Evolutionary conservation across 805 yeast genomes (phyloP).

Genomic region (Candida germanica): DNA sequence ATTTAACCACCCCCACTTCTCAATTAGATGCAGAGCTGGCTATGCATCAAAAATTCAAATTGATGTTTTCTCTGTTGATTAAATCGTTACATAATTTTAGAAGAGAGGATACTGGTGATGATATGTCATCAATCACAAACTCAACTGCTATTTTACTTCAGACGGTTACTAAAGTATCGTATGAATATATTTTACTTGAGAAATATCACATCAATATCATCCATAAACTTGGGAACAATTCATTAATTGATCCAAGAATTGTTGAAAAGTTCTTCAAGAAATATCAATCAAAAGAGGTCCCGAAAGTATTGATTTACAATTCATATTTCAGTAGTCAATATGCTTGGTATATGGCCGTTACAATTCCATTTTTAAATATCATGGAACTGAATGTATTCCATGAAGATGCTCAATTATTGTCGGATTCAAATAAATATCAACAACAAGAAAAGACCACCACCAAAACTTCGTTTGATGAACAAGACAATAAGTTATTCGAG

Average conservation of each 20-base stretch:
- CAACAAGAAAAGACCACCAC: conserved; percentile 10
- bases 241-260: conserved; percentile 25
- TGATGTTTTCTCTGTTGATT: conserved; percentile 23
- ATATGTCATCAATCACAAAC: conserved; percentile 11
- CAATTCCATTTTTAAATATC: conserved; percentile 35
- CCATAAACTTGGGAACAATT: conserved; percentile 30
- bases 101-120: conserved; percentile 28
- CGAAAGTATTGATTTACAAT: conserved; percentile 35
- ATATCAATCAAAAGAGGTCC: conserved; percentile 17
- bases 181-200: conserved; percentile 39
- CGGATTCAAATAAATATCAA: conserved; percentile 16
- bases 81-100: conserved; percentile 23
- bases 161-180: conserved; percentile 30
- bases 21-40: conserved; percentile 19
- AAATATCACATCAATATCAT: conserved; percentile 37
- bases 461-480: conserved; percentile 19
- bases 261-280: conserved; percentile 21
- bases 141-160: conserved; percentile 24
- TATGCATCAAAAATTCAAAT: conserved; percentile 28
- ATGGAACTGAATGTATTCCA: conserved; percentile 30
- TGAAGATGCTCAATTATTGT: conserved; percentile 21
- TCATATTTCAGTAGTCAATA: conserved; percentile 31
- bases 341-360: conserved; percentile 36
- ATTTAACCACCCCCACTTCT: conserved; percentile 10
- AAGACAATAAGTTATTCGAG: conserved; percentile 21